Percentiles rank a stretch among this genome's conserved stretches.
Conservation (phyloP, 164 flowering plant species). For the Chimonanthus praecox region DNA sequence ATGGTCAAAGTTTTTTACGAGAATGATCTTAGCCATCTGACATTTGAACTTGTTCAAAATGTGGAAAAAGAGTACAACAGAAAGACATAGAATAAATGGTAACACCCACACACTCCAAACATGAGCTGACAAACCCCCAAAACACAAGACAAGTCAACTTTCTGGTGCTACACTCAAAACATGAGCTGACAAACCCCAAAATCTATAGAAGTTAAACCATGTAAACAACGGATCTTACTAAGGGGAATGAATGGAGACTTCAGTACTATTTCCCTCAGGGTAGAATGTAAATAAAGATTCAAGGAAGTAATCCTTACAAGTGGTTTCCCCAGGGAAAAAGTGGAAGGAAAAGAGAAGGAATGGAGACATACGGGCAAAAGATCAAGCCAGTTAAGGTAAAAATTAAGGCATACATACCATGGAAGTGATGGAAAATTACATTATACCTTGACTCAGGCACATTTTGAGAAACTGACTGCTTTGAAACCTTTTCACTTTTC, state of each 20-base stretch:
- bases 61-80: too few species aligned
- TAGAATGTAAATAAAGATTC: background rate
- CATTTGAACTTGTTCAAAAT: too few species aligned
- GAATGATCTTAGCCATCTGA: too few species aligned
- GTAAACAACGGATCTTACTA: background rate
- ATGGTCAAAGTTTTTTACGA: too few species aligned
- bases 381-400: background rate
- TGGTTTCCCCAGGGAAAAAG: background rate
- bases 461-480: constrained; percentile 30
- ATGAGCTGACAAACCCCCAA: too few species aligned
- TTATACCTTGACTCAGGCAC: constrained; percentile 73
- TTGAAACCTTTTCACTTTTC: constrained; percentile 29
- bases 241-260: background rate
- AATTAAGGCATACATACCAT: background rate
- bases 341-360: background rate
- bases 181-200: too few species aligned
- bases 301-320: background rate
- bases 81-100: too few species aligned
- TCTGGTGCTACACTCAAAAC: too few species aligned
- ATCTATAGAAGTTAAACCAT: too few species aligned
- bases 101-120: too few species aligned
- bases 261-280: background rate
- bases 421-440: background rate
- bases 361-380: background rate
- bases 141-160: too few species aligned